These are phyloP conservation scores for Chara braunii DNA, from an alignment of 139 green algal genomes.

Conservation along the genomic window DNA sequence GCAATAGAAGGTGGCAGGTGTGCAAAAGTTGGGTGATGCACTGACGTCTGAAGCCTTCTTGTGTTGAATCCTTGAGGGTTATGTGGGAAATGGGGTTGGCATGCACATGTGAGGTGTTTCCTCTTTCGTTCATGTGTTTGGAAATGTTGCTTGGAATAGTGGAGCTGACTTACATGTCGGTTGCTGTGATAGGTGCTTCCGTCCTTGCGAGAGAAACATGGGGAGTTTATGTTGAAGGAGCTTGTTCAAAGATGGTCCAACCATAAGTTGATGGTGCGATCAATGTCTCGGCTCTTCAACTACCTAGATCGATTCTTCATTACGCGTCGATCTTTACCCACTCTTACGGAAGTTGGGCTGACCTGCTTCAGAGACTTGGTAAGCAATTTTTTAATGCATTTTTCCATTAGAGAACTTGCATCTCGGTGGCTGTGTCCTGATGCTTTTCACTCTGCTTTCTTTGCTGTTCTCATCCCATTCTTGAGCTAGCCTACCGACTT, in stretches of 20 bases:
- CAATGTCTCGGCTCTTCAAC: constrained; percentile 98
- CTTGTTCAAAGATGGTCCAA: constrained; percentile 86
- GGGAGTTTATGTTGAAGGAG: constrained; percentile 86
- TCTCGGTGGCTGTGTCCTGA: constrained; percentile 67
- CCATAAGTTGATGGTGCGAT: constrained; percentile 98
- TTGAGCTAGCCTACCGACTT: no score
- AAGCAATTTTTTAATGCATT: constrained; percentile 12
- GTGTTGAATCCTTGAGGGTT: no score
- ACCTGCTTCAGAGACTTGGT: constrained; percentile 85
- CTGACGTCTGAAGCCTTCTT: no score
- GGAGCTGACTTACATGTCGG: no score
- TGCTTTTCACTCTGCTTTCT: no score
- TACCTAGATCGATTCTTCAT: constrained; percentile 99
- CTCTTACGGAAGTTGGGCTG: constrained; percentile 87
- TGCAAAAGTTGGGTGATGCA: no score
- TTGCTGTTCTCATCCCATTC: no score
- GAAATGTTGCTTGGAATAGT: no score
- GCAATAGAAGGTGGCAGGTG: no score
- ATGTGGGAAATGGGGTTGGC: no score
- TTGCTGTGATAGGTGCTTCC: constrained; percentile 85
- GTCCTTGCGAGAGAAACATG: constrained; percentile 63
- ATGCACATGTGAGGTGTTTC: no score
- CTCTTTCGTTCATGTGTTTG: no score
- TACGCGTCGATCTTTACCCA: constrained; percentile 70
- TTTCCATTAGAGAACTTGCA: constrained; percentile 64